Evolutionary conservation across 805 yeast species (phyloP).

Genomic region (Priceomyces carsonii): DNA sequence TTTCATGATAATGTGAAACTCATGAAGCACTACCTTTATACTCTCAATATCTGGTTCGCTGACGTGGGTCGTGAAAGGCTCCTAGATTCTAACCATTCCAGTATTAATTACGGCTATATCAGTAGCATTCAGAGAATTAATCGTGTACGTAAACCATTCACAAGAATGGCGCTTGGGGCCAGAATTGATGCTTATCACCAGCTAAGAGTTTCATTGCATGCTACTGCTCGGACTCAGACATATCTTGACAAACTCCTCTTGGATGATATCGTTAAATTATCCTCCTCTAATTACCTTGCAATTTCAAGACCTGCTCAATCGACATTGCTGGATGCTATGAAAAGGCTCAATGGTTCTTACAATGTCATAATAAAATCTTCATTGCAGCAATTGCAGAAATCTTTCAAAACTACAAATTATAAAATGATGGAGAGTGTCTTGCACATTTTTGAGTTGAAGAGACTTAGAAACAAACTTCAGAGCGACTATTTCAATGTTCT

Average conservation of each 20-base stretch:
- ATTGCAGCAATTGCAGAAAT: slow-evolving; percentile 48
- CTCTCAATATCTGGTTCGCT: slow-evolving; percentile 72
- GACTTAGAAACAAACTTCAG: slow-evolving; percentile 57
- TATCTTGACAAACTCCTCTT: slow-evolving; percentile 62
- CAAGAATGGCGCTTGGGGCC: slow-evolving; percentile 76
- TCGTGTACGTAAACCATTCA: slow-evolving; percentile 65
- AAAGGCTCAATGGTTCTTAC: slow-evolving; percentile 67
- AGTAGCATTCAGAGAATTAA: slow-evolving; percentile 63
- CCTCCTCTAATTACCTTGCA: slow-evolving; percentile 70
- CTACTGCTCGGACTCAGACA: slow-evolving; percentile 72
- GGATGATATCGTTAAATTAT: slow-evolving; percentile 60
- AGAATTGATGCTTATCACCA: slow-evolving; percentile 73
- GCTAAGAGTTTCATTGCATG: slow-evolving; percentile 68
- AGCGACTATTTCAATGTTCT: slow-evolving; percentile 56
- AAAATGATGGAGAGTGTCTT: slow-evolving; percentile 67
- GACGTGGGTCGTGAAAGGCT: slow-evolving; percentile 77
- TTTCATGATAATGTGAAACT: slow-evolving; percentile 65
- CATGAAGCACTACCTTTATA: slow-evolving; percentile 60
- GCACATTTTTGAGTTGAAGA: slow-evolving; percentile 54
- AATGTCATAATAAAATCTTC: slow-evolving; percentile 52
- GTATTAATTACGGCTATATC: slow-evolving; percentile 55
- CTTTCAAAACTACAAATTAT: slow-evolving; percentile 50
- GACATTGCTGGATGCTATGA: slow-evolving; percentile 66
- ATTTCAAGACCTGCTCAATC: slow-evolving; percentile 71
- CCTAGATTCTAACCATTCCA: slow-evolving; percentile 56